phyloP scores from a whole-genome alignment of 768 basidiomycete species.

The Glaciozyma martinii region DNA sequence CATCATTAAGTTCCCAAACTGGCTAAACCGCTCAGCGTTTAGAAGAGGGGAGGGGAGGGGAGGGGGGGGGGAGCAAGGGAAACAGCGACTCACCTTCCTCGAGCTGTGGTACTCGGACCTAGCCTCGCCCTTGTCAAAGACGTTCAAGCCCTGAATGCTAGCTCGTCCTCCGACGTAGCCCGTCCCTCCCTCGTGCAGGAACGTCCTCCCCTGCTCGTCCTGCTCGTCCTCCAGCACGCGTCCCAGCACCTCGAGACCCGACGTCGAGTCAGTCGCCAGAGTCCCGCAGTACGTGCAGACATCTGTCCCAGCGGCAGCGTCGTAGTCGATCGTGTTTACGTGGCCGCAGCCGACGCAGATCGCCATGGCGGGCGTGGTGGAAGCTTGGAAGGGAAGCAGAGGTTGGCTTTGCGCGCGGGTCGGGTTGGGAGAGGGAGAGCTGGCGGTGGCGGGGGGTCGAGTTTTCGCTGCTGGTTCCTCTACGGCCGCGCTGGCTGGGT shows the following conservation, averaged over 20 bases:
- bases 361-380: not conserved
- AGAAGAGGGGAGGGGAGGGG: not conserved
- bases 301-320: not conserved
- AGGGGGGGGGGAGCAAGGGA: not conserved
- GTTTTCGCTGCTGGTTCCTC: too few species aligned
- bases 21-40: not conserved
- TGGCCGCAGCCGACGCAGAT: slow-evolving; percentile 10
- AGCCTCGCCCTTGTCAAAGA: slow-evolving; percentile 1
- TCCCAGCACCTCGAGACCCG: slow-evolving; percentile 12
- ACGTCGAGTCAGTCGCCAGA: slow-evolving; percentile 3
- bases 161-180: not conserved
- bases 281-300: slow-evolving; percentile 23
- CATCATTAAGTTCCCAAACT: not conserved
- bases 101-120: slow-evolving; percentile 4
- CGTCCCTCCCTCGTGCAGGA: not conserved
- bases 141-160: not conserved
- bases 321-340: slow-evolving; percentile 6
- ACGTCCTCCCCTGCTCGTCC: slow-evolving; percentile 4
- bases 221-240: slow-evolving; percentile 19
- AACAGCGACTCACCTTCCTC: slow-evolving; percentile 2
- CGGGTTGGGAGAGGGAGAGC: not conserved
- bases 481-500: too few species aligned
- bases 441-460: too few species aligned
- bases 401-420: too few species aligned
- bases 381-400: not conserved